Conservation (phyloP, 257 asterid genomes). For the Linderniella brevidens region DNA sequence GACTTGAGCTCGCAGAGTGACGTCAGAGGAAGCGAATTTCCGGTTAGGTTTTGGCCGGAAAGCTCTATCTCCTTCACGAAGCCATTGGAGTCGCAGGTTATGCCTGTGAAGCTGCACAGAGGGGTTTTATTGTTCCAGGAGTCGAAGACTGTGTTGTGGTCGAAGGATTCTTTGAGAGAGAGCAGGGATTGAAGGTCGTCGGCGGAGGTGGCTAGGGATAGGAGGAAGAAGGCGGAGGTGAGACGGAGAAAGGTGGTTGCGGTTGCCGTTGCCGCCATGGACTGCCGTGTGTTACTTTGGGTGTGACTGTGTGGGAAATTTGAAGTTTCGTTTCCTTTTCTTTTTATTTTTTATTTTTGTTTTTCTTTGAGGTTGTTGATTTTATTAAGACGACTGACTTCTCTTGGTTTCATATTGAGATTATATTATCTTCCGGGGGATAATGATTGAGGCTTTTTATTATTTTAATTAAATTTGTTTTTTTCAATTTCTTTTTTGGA, state of each 20-base stretch:
- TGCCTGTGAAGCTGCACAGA: constrained; percentile 32
- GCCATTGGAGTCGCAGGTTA: constrained; percentile 34
- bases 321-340: too few relatives aligned
- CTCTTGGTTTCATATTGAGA: too few relatives aligned
- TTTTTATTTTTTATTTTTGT: too few relatives aligned
- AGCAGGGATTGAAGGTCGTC: constrained; percentile 45
- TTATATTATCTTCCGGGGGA: too few relatives aligned
- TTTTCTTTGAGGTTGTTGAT: constrained; percentile 4
- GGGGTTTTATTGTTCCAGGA: constrained; percentile 30
- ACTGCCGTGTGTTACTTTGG: too few relatives aligned
- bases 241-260: constrained; percentile 11
- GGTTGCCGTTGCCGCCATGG: too few relatives aligned
- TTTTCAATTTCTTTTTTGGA: too few relatives aligned
- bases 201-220: constrained; percentile 31
- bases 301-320: too few relatives aligned
- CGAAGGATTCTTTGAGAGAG: constrained; percentile 37
- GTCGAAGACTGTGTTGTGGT: constrained; percentile 25
- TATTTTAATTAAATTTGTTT: too few relatives aligned
- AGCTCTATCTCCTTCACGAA: constrained; percentile 48
- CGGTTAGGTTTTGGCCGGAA: constrained; percentile 26
- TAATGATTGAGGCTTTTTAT: too few relatives aligned
- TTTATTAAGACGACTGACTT: too few relatives aligned
- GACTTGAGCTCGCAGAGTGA: constrained; percentile 44
- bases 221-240: constrained; percentile 9
- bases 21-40: constrained; percentile 22